Percentiles rank a stretch among this genome's conserved stretches.
These are phyloP conservation scores for Pleurotus giganteus DNA, from an alignment of 768 basidiomycete genomes.

Conservation along the genomic window DNA sequence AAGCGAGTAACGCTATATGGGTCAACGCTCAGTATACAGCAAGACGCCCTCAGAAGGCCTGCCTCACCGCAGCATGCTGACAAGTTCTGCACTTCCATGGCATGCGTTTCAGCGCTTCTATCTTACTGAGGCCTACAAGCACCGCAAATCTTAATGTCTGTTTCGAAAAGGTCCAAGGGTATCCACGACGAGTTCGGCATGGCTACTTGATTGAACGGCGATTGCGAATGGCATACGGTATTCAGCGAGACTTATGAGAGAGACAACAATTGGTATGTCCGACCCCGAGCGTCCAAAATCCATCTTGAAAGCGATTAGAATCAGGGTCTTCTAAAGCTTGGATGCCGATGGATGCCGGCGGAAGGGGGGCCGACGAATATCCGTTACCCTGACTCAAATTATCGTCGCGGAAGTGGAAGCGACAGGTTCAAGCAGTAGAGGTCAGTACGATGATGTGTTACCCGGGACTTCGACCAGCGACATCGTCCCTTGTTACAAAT, in stretches of 20 bases:
- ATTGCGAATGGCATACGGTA: background rate
- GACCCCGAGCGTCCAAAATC: background rate
- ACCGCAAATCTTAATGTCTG: background rate
- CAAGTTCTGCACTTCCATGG: background rate
- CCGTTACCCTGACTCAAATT: conserved; percentile 1
- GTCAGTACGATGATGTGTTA: background rate
- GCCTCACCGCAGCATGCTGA: too few species aligned
- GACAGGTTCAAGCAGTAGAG: background rate
- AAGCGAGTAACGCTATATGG: background rate
- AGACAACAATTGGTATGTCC: too few species aligned
- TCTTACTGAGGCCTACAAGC: background rate
- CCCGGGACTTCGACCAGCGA: background rate
- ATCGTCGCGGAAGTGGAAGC: background rate
- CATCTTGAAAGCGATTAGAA: background rate
- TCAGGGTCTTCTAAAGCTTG: background rate
- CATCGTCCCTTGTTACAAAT: background rate
- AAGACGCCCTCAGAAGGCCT: too few species aligned
- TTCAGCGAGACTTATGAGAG: background rate
- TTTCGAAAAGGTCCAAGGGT: background rate
- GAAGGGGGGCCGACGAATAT: background rate
- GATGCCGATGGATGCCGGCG: background rate
- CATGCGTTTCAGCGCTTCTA: background rate
- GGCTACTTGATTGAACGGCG: conserved; percentile 8
- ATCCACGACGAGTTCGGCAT: background rate
- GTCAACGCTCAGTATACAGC: too few species aligned